These are phyloP conservation scores for Podaxis pistillaris DNA, from an alignment of 768 basidiomycete species.

Conservation along the genomic window DNA sequence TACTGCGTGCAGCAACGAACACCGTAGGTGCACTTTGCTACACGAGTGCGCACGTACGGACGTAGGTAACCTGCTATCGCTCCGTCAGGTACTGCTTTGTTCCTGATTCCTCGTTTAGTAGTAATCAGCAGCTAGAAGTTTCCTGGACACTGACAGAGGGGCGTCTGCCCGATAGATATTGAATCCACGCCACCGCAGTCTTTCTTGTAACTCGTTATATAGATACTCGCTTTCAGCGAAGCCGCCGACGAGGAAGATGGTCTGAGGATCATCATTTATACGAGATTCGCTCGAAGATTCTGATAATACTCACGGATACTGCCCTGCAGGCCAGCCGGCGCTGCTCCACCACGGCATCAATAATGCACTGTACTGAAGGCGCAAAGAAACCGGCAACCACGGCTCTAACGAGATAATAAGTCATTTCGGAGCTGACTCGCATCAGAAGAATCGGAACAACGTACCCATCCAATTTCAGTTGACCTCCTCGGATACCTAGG, in stretches of 20 bases:
- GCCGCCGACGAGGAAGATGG: conserved; percentile 47
- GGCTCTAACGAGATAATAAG: no score
- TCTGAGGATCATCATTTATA: conserved; percentile 19
- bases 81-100: conserved; percentile 26
- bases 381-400: conserved; percentile 27
- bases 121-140: background rate
- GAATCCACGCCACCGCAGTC: conserved; percentile 32
- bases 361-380: conserved; percentile 26
- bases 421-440: no score
- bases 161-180: conserved; percentile 44
- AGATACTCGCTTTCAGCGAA: conserved; percentile 54
- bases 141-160: conserved; percentile 33
- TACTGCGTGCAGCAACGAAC: conserved; percentile 6
- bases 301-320: background rate
- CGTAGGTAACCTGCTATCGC: conserved; percentile 21
- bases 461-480: conserved; percentile 41
- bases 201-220: conserved; percentile 34
- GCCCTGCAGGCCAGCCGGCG: background rate
- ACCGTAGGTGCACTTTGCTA: conserved; percentile 20
- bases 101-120: conserved; percentile 13
- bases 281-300: background rate
- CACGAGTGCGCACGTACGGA: conserved; percentile 14
- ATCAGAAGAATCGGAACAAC: background rate
- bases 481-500: conserved; percentile 42
- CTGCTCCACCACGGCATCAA: conserved; percentile 21